Base-by-base conservation (phyloP, 805 yeast species). In the Millerozyma acaciae region DNA sequence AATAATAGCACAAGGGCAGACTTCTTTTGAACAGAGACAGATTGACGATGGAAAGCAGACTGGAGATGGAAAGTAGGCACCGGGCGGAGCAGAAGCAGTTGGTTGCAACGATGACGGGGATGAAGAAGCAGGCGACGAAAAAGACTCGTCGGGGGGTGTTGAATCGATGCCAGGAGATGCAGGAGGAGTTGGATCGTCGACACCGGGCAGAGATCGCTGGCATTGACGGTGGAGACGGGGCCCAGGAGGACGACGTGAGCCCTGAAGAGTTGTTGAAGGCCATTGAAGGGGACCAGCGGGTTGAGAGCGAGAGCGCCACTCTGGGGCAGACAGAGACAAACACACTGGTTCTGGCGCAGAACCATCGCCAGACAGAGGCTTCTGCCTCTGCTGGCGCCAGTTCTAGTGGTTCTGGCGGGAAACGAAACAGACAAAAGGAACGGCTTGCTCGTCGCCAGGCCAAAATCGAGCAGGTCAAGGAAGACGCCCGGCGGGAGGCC, bases 371-470 rank as follows among this genome's bases (percentile, higher is more conserved):
- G n/a, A n/a, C 7, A 25, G n/a, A 20, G 16, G 13, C 15, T 16
- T 14, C 23, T 8, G 8, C 5, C 7, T 4, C 28, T 4, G n/a
- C n/a, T n/a, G n/a, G n/a, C n/a, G 28, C 16, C 5, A 7, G 16
- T 5, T 6, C 28, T 2, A 3, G 6, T 4, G 5, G 8, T 25
- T 15, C 18, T 6, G 35, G 34, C 16, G 27, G 21, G 9, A 76
- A 75, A 47, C 70, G 90, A 29, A 90, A 90, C 53, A 71, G 97
- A 35, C 93, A 86, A 42, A 85, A 83, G 59, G 97, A 88, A 50
- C 70, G 84, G 47, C 52, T 87, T 16, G 94, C 90, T 0, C 76
- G 72, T 51, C 69, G 96, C 37, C 79, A 85, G 29, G 86, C 82
- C 1, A 82, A 80, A 37, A 68, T 79, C 13, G 79, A 75, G 17